These are phyloP conservation scores for Metrosideros polymorpha DNA, from an alignment of 441 rosid genomes.

Conservation along the genomic window DNA sequence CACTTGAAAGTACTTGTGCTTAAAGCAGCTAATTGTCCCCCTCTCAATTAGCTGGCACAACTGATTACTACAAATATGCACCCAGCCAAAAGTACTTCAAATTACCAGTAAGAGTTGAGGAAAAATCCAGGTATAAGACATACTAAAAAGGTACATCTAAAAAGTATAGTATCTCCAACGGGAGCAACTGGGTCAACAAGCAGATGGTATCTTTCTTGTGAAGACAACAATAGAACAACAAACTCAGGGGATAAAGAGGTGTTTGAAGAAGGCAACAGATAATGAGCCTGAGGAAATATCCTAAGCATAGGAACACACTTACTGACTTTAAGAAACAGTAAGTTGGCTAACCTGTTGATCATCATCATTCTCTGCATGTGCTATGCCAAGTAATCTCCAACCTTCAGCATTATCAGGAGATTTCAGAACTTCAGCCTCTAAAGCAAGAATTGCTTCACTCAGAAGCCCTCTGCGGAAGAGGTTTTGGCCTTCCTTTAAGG, in stretches of 20 bases:
- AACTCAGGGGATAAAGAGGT: background rate
- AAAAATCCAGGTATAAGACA: background rate
- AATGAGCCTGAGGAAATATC: background rate
- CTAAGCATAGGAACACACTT: background rate
- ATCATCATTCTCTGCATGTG: conserved; percentile 98
- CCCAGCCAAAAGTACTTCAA: background rate
- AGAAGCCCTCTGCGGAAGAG: conserved; percentile 96
- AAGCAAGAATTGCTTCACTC: conserved; percentile 98
- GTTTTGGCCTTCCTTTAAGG: conserved; percentile 92
- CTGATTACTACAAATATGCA: background rate
- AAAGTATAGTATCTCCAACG: background rate
- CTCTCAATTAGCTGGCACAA: background rate
- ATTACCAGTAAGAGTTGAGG: background rate
- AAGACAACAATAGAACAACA: background rate
- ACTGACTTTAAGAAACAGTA: background rate
- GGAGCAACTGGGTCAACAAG: background rate
- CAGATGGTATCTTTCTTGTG: background rate
- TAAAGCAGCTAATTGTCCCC: background rate
- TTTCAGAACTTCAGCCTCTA: conserved; percentile 98
- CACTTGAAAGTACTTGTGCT: background rate
- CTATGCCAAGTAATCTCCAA: conserved; percentile 98
- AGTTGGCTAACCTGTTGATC: conserved; percentile 79
- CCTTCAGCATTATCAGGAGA: conserved; percentile 97
- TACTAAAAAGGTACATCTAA: background rate
- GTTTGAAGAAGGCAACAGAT: background rate